Conservation (phyloP, 306 rosid genomes). For the Trifolium fragiferum region DNA sequence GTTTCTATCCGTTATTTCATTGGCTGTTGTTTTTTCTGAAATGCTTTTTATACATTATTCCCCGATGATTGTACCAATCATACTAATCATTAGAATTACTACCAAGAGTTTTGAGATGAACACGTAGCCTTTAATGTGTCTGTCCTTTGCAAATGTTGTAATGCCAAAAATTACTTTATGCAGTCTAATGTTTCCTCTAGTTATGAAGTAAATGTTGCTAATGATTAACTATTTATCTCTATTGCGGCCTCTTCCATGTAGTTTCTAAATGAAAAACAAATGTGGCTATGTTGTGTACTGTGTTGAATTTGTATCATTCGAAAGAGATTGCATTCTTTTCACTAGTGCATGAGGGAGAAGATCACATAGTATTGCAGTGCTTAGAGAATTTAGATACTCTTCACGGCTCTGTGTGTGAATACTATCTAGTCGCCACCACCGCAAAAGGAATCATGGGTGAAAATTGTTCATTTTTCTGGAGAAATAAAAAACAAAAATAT, state of each 20-base stretch:
- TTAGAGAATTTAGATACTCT: background rate
- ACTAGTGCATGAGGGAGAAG: background rate
- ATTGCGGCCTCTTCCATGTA: background rate
- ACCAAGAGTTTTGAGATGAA: slow-evolving; percentile 31
- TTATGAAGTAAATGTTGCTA: background rate
- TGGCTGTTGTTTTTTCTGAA: background rate
- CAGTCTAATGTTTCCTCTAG: slow-evolving; percentile 4
- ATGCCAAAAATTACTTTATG: slow-evolving; percentile 1
- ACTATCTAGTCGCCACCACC: background rate
- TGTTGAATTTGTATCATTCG: slow-evolving; percentile 17
- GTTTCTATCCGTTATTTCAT: slow-evolving; percentile 29
- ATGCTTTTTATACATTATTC: background rate
- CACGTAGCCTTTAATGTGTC: background rate
- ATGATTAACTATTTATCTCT: background rate
- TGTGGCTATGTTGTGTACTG: background rate
- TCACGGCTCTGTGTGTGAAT: background rate
- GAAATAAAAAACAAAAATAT: background rate
- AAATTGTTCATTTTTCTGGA: background rate
- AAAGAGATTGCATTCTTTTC: slow-evolving; percentile 1
- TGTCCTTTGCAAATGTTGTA: slow-evolving; percentile 14
- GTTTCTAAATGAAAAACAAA: background rate
- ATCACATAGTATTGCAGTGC: background rate
- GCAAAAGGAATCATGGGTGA: background rate
- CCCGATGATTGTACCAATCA: slow-evolving; percentile 30
- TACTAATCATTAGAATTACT: slow-evolving; percentile 30